Conservation (phyloP, 108 stramenopile genomes). For the Skeletonema menzelii region DNA sequence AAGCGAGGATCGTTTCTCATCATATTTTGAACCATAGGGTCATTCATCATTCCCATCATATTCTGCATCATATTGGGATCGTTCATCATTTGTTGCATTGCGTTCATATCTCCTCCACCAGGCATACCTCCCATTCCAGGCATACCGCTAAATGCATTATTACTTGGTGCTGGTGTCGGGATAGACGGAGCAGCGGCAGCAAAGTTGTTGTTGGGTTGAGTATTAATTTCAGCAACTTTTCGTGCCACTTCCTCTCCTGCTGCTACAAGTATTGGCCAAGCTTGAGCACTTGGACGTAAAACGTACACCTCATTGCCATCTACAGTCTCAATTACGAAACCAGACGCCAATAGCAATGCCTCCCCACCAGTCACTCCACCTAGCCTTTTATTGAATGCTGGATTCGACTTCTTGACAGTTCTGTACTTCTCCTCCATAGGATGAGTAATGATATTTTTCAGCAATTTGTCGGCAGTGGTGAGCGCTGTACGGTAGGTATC, state of each 20-base stretch:
- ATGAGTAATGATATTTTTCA: slow-evolving; percentile 67
- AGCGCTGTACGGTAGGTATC: slow-evolving; percentile 59
- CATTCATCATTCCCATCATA: slow-evolving; percentile 65
- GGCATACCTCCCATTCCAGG: slow-evolving; percentile 4
- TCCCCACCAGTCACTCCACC: slow-evolving; percentile 63
- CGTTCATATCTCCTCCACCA: slow-evolving; percentile 35
- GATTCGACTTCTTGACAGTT: slow-evolving; percentile 68
- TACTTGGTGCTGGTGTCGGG: slow-evolving; percentile 3
- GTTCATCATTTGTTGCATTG: slow-evolving; percentile 57
- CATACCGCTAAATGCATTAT: slow-evolving; percentile 16
- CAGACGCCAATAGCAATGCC: slow-evolving; percentile 55
- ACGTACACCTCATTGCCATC: slow-evolving; percentile 48
- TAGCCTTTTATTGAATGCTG: slow-evolving; percentile 71
- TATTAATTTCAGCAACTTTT: neutral
- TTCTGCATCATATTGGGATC: slow-evolving; percentile 62
- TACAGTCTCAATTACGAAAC: slow-evolving; percentile 51
- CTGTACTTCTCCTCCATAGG: slow-evolving; percentile 91
- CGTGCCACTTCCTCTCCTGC: slow-evolving; percentile 44
- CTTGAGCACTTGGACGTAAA: slow-evolving; percentile 65
- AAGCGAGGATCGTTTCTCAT: slow-evolving; percentile 77
- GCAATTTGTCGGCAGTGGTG: slow-evolving; percentile 63
- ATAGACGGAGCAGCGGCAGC: neutral
- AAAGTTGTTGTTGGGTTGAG: neutral
- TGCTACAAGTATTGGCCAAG: slow-evolving; percentile 64
- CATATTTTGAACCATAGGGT: slow-evolving; percentile 84